These are phyloP conservation scores for Persicaria tinctoria DNA, from an alignment of 148 eudicot species.

Conservation along the genomic window DNA sequence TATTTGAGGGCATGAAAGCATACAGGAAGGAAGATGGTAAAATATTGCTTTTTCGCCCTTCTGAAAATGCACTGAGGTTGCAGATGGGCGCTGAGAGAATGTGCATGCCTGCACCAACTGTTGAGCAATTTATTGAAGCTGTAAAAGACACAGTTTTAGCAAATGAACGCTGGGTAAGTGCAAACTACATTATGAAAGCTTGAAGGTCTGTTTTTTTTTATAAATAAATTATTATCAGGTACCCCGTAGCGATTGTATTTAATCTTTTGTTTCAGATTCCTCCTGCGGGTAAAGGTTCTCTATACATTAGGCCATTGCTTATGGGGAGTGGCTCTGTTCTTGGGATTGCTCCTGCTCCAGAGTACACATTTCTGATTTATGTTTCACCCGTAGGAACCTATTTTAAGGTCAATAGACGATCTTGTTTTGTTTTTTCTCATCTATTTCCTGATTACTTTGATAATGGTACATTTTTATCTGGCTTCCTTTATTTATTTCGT, in stretches of 20 bases:
- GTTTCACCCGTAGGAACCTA: constrained; percentile 96
- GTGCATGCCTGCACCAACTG: constrained; percentile 97
- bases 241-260: background rate
- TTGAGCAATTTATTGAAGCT: constrained; percentile 87
- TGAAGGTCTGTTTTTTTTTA: background rate
- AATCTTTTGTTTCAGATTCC: constrained; percentile 54
- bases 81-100: constrained; percentile 89
- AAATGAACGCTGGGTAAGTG: constrained; percentile 86
- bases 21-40: constrained; percentile 70
- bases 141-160: constrained; percentile 83
- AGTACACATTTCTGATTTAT: constrained; percentile 81
- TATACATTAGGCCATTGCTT: constrained; percentile 81
- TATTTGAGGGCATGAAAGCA: constrained; percentile 96
- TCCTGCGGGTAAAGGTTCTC: constrained; percentile 85
- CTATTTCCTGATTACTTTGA: background rate
- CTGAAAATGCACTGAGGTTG: constrained; percentile 78
- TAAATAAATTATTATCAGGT: background rate
- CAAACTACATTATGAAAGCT: background rate
- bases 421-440: constrained; percentile 7
- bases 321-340: constrained; percentile 97
- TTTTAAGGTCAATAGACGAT: constrained; percentile 55
- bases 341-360: constrained; percentile 94
- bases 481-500: background rate
- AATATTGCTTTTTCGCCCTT: constrained; percentile 84
- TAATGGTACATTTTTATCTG: background rate